phyloP scores from a whole-genome alignment of 2,329 filamentous ascomycete species.

The Rutstroemia sp. region DNA sequence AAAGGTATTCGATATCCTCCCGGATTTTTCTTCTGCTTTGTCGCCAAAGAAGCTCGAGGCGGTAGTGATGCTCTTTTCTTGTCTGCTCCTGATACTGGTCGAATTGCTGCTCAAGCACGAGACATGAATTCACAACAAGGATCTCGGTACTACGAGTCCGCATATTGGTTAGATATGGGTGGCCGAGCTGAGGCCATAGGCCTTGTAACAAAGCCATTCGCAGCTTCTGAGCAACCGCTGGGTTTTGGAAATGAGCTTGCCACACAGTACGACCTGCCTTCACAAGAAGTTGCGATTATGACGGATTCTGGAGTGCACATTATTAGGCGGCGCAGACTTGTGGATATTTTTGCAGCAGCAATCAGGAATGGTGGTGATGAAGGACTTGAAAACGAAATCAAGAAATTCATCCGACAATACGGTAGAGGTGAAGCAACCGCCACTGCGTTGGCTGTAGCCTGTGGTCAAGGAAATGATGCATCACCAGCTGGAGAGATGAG shows the following conservation, averaged over 20 bases:
- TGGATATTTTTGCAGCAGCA: conserved; percentile 84
- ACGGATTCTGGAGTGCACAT: conserved; percentile 88
- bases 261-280: conserved; percentile 82
- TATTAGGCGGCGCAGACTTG: conserved; percentile 72
- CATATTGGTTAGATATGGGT: conserved; percentile 69
- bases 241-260: conserved; percentile 95
- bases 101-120: conserved; percentile 56
- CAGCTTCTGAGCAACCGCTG: conserved; percentile 56
- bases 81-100: conserved; percentile 78
- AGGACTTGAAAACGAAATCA: conserved; percentile 72
- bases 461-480: conserved; percentile 78
- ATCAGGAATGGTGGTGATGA: conserved; percentile 71
- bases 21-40: conserved; percentile 85
- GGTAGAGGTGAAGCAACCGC: conserved; percentile 84
- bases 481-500: conserved; percentile 60
- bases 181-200: conserved; percentile 73
- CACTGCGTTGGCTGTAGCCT: conserved; percentile 87
- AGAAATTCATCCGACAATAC: conserved; percentile 77
- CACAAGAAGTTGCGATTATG: conserved; percentile 80
- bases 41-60: conserved; percentile 52
- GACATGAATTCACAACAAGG: conserved; percentile 26
- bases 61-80: conserved; percentile 68
- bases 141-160: conserved; percentile 63
- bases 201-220: conserved; percentile 64
- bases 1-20: conserved; percentile 64